These are phyloP conservation scores for Fusarium globosum DNA, from an alignment of 2,329 filamentous ascomycete genomes.

Conservation along the genomic window DNA sequence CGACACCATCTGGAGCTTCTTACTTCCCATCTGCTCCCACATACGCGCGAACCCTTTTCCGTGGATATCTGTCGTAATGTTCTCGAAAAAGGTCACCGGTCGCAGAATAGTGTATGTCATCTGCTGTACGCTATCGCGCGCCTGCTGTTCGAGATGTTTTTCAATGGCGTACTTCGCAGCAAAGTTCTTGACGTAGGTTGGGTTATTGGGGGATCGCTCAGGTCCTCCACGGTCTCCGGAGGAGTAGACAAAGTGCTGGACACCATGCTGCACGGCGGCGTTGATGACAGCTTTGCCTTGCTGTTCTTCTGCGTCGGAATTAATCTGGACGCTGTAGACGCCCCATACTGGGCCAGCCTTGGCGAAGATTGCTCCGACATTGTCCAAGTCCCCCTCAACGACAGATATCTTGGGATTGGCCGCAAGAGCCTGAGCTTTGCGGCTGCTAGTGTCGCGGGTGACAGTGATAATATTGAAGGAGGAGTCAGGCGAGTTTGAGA, in stretches of 20 bases:
- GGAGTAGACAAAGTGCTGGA: constrained; percentile 4
- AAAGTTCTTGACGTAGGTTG: constrained; percentile 57
- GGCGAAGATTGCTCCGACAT: neutral
- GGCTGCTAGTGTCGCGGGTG: neutral
- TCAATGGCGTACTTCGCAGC: constrained; percentile 67
- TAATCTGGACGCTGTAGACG: neutral
- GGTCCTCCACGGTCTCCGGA: constrained; percentile 1
- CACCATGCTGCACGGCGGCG: neutral
- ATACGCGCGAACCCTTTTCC: constrained; percentile 48
- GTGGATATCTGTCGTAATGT: constrained; percentile 48
- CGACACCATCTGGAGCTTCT: constrained; percentile 51
- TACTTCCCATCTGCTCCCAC: constrained; percentile 33
- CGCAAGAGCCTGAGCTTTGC: neutral
- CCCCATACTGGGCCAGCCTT: neutral
- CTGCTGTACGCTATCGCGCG: neutral
- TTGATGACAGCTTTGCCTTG: constrained; percentile 3
- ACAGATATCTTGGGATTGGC: neutral
- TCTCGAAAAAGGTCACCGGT: constrained; percentile 69
- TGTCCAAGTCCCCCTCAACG: neutral
- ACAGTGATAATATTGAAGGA: neutral
- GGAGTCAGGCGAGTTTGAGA: neutral
- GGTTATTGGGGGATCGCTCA: neutral
- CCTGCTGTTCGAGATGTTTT: neutral
- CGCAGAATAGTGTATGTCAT: constrained; percentile 69
- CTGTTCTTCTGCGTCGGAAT: constrained; percentile 1